A percentile compares a stretch with the other conserved stretches of the same genome.
These are phyloP conservation scores for Haplosporangium gracile DNA, from an alignment of 192 early-diverging fungal species.

Conservation along the genomic window DNA sequence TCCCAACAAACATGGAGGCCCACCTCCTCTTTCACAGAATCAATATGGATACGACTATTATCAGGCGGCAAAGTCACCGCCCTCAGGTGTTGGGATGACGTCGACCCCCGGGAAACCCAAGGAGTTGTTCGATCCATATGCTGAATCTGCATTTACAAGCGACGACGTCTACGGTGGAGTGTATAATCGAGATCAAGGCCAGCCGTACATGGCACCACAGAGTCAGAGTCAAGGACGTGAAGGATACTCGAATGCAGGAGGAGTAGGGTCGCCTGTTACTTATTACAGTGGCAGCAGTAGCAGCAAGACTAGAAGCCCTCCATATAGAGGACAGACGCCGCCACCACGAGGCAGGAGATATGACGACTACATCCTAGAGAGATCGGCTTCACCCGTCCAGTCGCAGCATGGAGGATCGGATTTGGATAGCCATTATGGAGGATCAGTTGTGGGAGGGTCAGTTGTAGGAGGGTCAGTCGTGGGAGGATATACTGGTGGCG, in stretches of 20 bases:
- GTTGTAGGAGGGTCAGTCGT: conserved; percentile 1
- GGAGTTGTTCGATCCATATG: conserved; percentile 31
- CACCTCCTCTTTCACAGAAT: not conserved
- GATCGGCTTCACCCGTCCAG: conserved; percentile 30
- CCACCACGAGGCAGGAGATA: conserved; percentile 11
- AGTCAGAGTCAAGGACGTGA: not conserved
- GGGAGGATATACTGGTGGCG: not conserved
- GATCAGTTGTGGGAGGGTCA: conserved; percentile 3
- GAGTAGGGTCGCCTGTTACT: not conserved
- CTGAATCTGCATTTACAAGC: conserved; percentile 34
- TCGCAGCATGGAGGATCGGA: conserved; percentile 45
- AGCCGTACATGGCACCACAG: not conserved
- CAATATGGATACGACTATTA: conserved; percentile 30
- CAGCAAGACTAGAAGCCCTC: not conserved
- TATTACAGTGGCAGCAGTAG: conserved; percentile 9
- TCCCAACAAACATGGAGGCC: not conserved
- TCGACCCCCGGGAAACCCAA: not conserved
- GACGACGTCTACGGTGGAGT: conserved; percentile 13
- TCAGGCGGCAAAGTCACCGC: conserved; percentile 14
- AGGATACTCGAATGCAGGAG: not conserved
- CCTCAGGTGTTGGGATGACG: not conserved
- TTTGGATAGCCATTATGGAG: conserved; percentile 8
- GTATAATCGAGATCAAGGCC: not conserved
- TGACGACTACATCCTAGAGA: conserved; percentile 17
- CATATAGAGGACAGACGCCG: conserved; percentile 12